A percentile compares a stretch with the other conserved stretches of the same genome.
Evolutionary conservation across 352 stramenopile species (phyloP).

Genomic region (Globisporangium spiculum): DNA sequence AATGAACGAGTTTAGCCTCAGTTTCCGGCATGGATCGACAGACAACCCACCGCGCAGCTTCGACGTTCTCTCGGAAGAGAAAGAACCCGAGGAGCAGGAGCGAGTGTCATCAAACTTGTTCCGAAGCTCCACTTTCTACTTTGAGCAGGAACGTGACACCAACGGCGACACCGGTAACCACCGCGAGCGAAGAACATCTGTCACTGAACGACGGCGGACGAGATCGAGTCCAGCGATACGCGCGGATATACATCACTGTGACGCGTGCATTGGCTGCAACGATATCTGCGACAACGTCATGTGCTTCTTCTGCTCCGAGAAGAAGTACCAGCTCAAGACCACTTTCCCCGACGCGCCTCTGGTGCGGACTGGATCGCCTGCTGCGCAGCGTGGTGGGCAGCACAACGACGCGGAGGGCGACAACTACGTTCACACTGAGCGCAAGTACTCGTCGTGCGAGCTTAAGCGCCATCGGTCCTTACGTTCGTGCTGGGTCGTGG

Average conservation of each 20-base stretch:
- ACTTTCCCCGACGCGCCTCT: slow-evolving; percentile 35
- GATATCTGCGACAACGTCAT: slow-evolving; percentile 58
- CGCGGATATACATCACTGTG: slow-evolving; percentile 38
- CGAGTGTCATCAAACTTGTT: slow-evolving; percentile 7
- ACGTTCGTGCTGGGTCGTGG: slow-evolving; percentile 90
- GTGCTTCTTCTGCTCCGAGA: slow-evolving; percentile 77
- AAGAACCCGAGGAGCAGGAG: background rate
- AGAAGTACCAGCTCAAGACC: slow-evolving; percentile 62
- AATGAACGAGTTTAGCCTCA: background rate
- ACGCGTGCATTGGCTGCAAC: slow-evolving; percentile 80
- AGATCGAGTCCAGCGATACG: slow-evolving; percentile 9
- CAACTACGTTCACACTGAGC: slow-evolving; percentile 15
- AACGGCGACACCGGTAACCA: background rate
- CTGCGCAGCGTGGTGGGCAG: background rate
- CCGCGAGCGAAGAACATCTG: background rate
- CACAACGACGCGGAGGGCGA: slow-evolving; percentile 2
- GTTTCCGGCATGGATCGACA: background rate
- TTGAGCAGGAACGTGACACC: background rate
- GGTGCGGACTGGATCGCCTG: background rate
- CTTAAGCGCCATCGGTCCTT: slow-evolving; percentile 74
- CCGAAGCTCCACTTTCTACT: slow-evolving; percentile 15
- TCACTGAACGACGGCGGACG: background rate
- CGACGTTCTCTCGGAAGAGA: slow-evolving; percentile 1
- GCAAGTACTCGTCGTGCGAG: slow-evolving; percentile 88
- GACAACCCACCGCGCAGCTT: slow-evolving; percentile 7